A percentile compares a stretch with the other conserved stretches of the same genome.
These are phyloP conservation scores for Dryas drummondii DNA, from an alignment of 306 rosid genomes.

Conservation along the genomic window DNA sequence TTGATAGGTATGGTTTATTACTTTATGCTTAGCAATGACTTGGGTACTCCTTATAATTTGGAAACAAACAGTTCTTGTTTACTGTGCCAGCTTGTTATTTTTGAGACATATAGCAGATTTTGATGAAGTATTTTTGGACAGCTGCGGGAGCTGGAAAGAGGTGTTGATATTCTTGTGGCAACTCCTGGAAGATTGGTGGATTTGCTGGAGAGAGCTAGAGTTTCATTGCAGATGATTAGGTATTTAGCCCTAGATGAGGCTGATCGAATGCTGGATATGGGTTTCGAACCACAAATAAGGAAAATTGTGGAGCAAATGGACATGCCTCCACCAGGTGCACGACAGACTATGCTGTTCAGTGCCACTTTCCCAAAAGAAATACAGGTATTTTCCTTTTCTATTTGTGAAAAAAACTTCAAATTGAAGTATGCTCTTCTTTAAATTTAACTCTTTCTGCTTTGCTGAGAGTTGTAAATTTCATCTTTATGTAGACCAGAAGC, in stretches of 20 bases:
- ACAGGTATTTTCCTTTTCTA: constrained; percentile 47
- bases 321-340: constrained; percentile 78
- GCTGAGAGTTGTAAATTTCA: no score
- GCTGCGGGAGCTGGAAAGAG: constrained; percentile 91
- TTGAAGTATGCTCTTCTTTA: constrained; percentile 6
- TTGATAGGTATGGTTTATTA: not conserved
- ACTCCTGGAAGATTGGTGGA: constrained; percentile 96
- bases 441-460: not conserved
- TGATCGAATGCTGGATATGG: constrained; percentile 82
- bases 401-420: not conserved
- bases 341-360: constrained; percentile 89
- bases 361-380: constrained; percentile 90
- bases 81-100: not conserved
- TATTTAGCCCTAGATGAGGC: constrained; percentile 80
- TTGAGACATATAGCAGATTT: constrained; percentile 7
- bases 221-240: constrained; percentile 70
- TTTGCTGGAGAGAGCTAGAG: constrained; percentile 86
- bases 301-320: constrained; percentile 83
- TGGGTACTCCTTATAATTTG: not conserved
- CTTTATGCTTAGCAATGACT: not conserved
- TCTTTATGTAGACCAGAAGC: no score
- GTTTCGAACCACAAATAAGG: constrained; percentile 79
- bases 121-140: constrained; percentile 36
- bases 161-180: constrained; percentile 94
- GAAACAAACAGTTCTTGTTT: not conserved